phyloP scores from a whole-genome alignment of 2,329 filamentous ascomycete genomes.

The Monilinia aucupariae region DNA sequence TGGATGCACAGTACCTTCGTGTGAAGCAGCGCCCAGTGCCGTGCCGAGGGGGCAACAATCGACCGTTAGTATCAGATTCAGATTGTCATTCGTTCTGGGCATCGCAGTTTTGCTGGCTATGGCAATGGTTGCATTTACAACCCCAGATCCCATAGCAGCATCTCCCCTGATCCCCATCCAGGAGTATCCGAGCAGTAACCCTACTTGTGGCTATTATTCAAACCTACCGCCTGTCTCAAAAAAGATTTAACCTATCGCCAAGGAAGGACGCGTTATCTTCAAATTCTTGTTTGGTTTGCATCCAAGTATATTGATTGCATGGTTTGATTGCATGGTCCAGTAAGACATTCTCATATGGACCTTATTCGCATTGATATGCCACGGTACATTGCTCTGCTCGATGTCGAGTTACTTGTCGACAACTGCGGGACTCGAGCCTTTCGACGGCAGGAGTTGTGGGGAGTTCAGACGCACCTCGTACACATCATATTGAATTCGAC shows the following conservation, averaged over 20 bases:
- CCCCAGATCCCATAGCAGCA: no score
- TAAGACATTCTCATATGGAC: not conserved
- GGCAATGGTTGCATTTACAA: no score
- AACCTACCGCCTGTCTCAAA: not conserved
- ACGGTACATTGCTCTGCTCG: not conserved
- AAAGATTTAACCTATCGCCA: not conserved
- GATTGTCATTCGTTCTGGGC: no score
- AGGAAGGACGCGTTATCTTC: not conserved
- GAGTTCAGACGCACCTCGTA: not conserved
- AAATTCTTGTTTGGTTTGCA: not conserved
- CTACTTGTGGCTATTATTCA: not conserved
- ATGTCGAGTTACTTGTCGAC: not conserved
- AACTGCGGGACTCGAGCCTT: not conserved
- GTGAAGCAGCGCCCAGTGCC: no score
- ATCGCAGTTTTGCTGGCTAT: no score
- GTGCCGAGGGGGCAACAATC: no score
- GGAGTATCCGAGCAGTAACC: no score
- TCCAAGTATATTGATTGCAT: no score
- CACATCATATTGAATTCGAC: not conserved
- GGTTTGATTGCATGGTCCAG: not conserved
- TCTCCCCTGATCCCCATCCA: no score
- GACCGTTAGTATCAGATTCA: no score
- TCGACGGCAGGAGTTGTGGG: not conserved
- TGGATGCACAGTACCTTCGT: no score
- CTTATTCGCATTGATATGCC: not conserved